Conservation (phyloP, 2,329 filamentous ascomycete species). For the Ophiocordyceps camponoti-saundersi region DNA sequence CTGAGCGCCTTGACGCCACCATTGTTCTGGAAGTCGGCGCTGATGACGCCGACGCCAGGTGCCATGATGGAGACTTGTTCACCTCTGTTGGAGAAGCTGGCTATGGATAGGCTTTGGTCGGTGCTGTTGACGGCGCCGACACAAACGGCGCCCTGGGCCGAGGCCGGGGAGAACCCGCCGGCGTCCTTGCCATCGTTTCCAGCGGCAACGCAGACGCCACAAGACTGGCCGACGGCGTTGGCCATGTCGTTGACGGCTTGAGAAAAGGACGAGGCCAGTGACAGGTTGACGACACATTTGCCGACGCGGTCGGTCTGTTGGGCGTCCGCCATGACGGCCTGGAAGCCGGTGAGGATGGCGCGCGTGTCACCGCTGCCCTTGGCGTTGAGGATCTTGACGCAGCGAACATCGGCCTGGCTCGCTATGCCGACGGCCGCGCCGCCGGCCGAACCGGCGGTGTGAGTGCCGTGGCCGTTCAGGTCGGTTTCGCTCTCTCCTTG, state of each 20-base stretch:
- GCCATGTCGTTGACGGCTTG: slow-evolving; percentile 26
- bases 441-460: slow-evolving; percentile 45
- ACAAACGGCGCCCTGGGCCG: slow-evolving; percentile 37
- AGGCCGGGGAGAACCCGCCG: slow-evolving; percentile 32
- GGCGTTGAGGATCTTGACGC: slow-evolving; percentile 43
- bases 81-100: slow-evolving; percentile 43
- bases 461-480: slow-evolving; percentile 45
- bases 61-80: slow-evolving; percentile 34
- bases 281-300: slow-evolving; percentile 48
- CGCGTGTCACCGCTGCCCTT: slow-evolving; percentile 18
- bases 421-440: slow-evolving; percentile 45
- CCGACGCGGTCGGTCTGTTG: slow-evolving; percentile 13
- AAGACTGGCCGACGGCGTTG: not conserved
- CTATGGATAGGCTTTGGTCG: slow-evolving; percentile 20
- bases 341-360: slow-evolving; percentile 40
- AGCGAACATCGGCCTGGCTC: slow-evolving; percentile 35
- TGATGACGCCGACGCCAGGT: slow-evolving; percentile 34
- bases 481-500: slow-evolving; percentile 28
- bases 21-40: slow-evolving; percentile 16
- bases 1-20: slow-evolving; percentile 25
- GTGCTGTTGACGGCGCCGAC: slow-evolving; percentile 39
- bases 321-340: slow-evolving; percentile 23
- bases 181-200: slow-evolving; percentile 41
- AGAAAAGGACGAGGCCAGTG: slow-evolving; percentile 33
- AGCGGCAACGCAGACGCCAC: slow-evolving; percentile 42